phyloP scores from a whole-genome alignment of 345 rosid genomes.

The Geranium rotundifolium region DNA sequence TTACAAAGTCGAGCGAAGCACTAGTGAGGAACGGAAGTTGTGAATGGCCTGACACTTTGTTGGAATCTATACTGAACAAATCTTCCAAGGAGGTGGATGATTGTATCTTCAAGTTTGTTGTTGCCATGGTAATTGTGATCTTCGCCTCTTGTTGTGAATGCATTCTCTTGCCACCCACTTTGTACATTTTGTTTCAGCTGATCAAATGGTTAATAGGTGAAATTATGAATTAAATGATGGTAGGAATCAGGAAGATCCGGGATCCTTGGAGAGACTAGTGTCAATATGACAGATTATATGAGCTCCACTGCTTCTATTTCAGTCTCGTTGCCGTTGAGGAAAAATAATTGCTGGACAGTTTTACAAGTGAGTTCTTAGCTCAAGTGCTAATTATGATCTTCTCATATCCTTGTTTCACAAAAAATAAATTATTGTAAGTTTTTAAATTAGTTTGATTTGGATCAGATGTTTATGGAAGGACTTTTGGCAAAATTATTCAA shows the following conservation, averaged over 20 bases:
- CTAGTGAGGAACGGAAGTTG: constrained; percentile 36
- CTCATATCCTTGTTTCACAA: too few relatives aligned
- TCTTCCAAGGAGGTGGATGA: constrained; percentile 30
- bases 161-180: too few relatives aligned
- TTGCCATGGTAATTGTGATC: constrained; percentile 27
- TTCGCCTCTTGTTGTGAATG: too few relatives aligned
- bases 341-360: constrained; percentile 33
- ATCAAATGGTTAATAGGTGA: background rate
- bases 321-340: constrained; percentile 45
- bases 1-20: constrained; percentile 33
- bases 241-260: constrained; percentile 52
- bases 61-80: constrained; percentile 28
- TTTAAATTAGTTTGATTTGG: background rate
- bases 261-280: constrained; percentile 41
- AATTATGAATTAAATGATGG: background rate
- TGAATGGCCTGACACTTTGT: constrained; percentile 40
- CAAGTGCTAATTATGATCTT: too few relatives aligned
- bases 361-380: constrained; percentile 33
- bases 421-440: too few relatives aligned
- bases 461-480: background rate
- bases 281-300: constrained; percentile 34
- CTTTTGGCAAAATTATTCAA: background rate
- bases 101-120: constrained; percentile 30
- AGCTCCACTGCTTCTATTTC: constrained; percentile 20
- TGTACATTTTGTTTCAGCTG: background rate